phyloP scores from a whole-genome alignment of 768 basidiomycete species.

The Collybia nuda region DNA sequence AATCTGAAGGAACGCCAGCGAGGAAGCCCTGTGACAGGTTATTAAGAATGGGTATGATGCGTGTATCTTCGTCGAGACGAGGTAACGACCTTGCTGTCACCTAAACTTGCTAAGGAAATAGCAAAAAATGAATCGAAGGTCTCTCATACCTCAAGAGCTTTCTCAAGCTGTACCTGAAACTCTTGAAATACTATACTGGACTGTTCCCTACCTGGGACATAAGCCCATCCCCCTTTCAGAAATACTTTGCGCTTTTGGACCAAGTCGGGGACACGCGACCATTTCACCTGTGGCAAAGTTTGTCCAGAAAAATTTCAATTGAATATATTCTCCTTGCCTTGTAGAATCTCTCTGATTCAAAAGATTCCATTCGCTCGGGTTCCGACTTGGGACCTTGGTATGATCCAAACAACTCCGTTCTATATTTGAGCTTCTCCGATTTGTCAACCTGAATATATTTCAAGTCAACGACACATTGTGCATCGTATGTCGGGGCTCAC shows the following conservation, averaged over 20 bases:
- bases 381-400: constrained; percentile 39
- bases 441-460: constrained; percentile 41
- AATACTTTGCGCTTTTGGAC: constrained; percentile 81
- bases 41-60: constrained; percentile 83
- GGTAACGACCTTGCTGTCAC: constrained; percentile 84
- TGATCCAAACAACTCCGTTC: constrained; percentile 47
- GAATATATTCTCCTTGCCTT: constrained; percentile 50
- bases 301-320: background rate
- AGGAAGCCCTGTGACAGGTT: constrained; percentile 94
- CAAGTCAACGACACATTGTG: background rate
- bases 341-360: constrained; percentile 63
- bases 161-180: constrained; percentile 71
- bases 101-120: constrained; percentile 35
- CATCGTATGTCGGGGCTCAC: constrained; percentile 33
- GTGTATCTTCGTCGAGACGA: constrained; percentile 91
- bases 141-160: constrained; percentile 68
- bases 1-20: constrained; percentile 86
- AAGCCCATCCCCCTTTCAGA: constrained; percentile 82
- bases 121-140: background rate
- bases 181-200: constrained; percentile 88
- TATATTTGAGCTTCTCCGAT: constrained; percentile 52
- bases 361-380: constrained; percentile 27
- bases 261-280: constrained; percentile 93
- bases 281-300: constrained; percentile 67
- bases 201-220: constrained; percentile 74